These are phyloP conservation scores for Gremmenia infestans DNA, from an alignment of 2,329 filamentous ascomycete genomes.

Conservation along the genomic window DNA sequence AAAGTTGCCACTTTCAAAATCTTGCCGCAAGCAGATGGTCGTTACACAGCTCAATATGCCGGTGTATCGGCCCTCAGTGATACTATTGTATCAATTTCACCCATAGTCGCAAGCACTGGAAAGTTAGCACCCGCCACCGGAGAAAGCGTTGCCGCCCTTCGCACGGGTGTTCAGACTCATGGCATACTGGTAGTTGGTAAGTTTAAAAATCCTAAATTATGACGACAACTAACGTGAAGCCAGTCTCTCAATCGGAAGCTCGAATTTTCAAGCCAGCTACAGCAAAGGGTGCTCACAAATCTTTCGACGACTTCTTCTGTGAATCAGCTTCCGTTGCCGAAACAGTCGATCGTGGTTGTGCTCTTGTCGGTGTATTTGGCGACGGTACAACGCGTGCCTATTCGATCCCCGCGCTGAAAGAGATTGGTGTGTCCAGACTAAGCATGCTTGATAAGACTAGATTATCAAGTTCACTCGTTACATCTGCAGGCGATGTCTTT, in stretches of 20 bases:
- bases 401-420: conserved; percentile 81
- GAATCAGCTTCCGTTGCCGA: conserved; percentile 74
- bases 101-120: conserved; percentile 75
- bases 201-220: conserved; percentile 23
- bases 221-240: conserved; percentile 9
- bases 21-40: conserved; percentile 62
- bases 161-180: conserved; percentile 69
- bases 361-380: conserved; percentile 78
- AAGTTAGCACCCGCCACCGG: conserved; percentile 72
- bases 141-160: conserved; percentile 66
- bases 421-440: conserved; percentile 66
- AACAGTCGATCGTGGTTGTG: conserved; percentile 69
- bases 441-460: conserved; percentile 69
- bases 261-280: conserved; percentile 82
- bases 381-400: conserved; percentile 77
- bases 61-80: conserved; percentile 65
- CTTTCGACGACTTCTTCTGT: conserved; percentile 77
- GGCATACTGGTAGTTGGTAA: conserved; percentile 73
- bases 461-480: conserved; percentile 65
- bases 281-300: conserved; percentile 85
- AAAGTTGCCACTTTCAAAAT: conserved; percentile 88
- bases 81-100: conserved; percentile 68
- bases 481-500: conserved; percentile 74
- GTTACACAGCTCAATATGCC: conserved; percentile 67
- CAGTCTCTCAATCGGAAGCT: conserved; percentile 63